Conservation (phyloP, 306 rosid genomes). For the Trifolium dubium region DNA sequence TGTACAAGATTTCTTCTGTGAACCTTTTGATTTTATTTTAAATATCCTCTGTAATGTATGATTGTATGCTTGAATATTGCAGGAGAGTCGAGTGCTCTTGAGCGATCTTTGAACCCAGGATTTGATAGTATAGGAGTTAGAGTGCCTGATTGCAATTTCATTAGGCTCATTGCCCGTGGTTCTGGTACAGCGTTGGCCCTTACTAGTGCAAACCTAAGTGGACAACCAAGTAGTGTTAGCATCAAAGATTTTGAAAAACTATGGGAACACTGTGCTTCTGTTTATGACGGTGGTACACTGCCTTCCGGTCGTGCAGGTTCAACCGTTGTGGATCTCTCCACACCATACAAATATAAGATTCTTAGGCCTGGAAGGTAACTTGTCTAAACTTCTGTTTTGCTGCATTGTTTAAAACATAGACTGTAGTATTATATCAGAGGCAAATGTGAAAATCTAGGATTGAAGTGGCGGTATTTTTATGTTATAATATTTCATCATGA, state of each 20-base stretch:
- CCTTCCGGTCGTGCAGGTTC: constrained; percentile 92
- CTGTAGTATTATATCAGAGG: constrained; percentile 18
- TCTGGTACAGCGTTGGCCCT: constrained; percentile 83
- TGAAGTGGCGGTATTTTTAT: constrained; percentile 18
- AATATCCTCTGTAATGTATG: constrained; percentile 25
- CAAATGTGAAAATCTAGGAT: constrained; percentile 14
- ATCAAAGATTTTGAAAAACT: constrained; percentile 75
- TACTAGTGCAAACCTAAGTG: constrained; percentile 94
- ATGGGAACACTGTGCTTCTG: constrained; percentile 84
- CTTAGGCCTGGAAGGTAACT: constrained; percentile 93
- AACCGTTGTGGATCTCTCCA: constrained; percentile 80
- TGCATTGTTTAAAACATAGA: constrained; percentile 22
- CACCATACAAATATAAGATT: constrained; percentile 69
- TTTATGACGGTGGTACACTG: constrained; percentile 83
- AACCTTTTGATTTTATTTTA: neutral
- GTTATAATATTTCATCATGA: constrained; percentile 25
- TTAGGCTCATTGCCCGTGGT: constrained; percentile 71
- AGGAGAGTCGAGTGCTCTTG: constrained; percentile 88
- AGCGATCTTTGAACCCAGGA: constrained; percentile 87
- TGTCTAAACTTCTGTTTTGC: constrained; percentile 17
- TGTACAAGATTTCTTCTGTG: neutral
- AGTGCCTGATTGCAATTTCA: constrained; percentile 86
- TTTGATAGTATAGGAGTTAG: constrained; percentile 86
- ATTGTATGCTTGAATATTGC: constrained; percentile 48
- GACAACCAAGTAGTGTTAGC: constrained; percentile 84